Evolutionary conservation across 2,329 filamentous ascomycete species (phyloP).

Genomic region (Ascochyta lentis): DNA sequence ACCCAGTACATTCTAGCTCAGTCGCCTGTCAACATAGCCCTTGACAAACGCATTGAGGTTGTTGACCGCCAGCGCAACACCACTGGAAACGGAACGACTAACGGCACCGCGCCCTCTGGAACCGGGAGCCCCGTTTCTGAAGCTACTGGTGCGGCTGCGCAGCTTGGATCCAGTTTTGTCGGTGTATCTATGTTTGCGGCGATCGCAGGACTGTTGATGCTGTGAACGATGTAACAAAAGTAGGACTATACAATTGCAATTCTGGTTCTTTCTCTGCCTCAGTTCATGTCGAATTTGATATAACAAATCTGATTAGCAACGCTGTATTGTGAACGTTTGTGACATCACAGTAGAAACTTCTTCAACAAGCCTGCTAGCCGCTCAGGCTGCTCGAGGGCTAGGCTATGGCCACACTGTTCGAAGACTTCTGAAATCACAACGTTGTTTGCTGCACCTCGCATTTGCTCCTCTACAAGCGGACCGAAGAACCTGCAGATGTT

Average conservation of each 20-base stretch:
- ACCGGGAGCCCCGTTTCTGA: constrained; percentile 15
- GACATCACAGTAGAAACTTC: constrained; percentile 15
- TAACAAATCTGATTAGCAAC: no score
- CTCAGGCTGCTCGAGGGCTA: constrained; percentile 30
- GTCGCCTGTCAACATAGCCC: constrained; percentile 58
- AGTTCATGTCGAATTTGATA: no score
- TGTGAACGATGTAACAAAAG: constrained; percentile 13
- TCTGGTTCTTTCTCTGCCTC: no score
- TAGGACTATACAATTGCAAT: no score
- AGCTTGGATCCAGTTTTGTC: constrained; percentile 12
- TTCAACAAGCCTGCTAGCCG: constrained; percentile 22
- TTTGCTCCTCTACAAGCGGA: constrained; percentile 30
- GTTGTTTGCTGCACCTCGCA: constrained; percentile 39
- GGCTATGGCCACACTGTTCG: constrained; percentile 26
- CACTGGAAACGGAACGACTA: constrained; percentile 25
- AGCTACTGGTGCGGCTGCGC: constrained; percentile 20
- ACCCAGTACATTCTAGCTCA: constrained; percentile 58
- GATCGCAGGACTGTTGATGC: constrained; percentile 21
- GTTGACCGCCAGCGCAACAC: constrained; percentile 32
- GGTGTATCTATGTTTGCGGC: constrained; percentile 17
- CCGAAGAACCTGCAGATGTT: constrained; percentile 23
- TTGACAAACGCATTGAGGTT: constrained; percentile 57
- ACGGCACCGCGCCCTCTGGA: constrained; percentile 25
- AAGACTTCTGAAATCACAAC: constrained; percentile 35
- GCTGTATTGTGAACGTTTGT: not conserved